Percentiles rank a stretch among this genome's conserved stretches.
Evolutionary conservation across 371 early-diverging fungal genomes (phyloP).

Genomic region (Mucor circinelloides): DNA sequence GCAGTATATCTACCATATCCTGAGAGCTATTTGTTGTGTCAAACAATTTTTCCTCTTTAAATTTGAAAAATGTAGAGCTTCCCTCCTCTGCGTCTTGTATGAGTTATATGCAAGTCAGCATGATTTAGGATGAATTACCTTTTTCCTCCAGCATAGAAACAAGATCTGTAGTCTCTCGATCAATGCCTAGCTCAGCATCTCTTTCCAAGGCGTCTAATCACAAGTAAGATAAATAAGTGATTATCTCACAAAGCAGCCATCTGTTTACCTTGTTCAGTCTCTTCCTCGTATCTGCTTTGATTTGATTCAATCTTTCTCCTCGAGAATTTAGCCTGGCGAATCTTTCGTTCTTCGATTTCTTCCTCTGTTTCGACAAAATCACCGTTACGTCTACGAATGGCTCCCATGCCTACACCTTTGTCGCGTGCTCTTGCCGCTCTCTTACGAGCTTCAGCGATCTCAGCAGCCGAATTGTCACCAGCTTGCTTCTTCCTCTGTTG

Average conservation of each 20-base stretch:
- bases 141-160: slow-evolving; percentile 42
- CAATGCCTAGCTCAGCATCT: slow-evolving; percentile 54
- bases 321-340: slow-evolving; percentile 31
- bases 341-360: slow-evolving; percentile 17
- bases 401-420: slow-evolving; percentile 35
- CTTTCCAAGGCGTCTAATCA: slow-evolving; percentile 31
- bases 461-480: slow-evolving; percentile 45
- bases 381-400: slow-evolving; percentile 48
- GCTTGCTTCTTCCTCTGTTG: slow-evolving; percentile 42
- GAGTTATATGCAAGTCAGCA: not conserved
- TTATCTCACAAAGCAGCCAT: not conserved
- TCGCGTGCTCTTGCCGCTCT: slow-evolving; percentile 36
- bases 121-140: slow-evolving; percentile 16
- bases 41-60: slow-evolving; percentile 47
- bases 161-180: slow-evolving; percentile 51
- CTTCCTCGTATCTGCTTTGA: slow-evolving; percentile 42
- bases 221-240: not conserved
- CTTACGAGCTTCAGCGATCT: slow-evolving; percentile 38
- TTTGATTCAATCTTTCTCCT: slow-evolving; percentile 39
- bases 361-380: slow-evolving; percentile 28
- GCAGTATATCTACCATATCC: not conserved
- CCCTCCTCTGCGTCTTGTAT: slow-evolving; percentile 25
- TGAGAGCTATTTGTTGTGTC: slow-evolving; percentile 13
- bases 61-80: slow-evolving; percentile 45
- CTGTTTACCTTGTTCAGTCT: slow-evolving; percentile 31